Evolutionary conservation across 208 protist genomes (phyloP).

Genomic region (Wallacemonas sp.): DNA sequence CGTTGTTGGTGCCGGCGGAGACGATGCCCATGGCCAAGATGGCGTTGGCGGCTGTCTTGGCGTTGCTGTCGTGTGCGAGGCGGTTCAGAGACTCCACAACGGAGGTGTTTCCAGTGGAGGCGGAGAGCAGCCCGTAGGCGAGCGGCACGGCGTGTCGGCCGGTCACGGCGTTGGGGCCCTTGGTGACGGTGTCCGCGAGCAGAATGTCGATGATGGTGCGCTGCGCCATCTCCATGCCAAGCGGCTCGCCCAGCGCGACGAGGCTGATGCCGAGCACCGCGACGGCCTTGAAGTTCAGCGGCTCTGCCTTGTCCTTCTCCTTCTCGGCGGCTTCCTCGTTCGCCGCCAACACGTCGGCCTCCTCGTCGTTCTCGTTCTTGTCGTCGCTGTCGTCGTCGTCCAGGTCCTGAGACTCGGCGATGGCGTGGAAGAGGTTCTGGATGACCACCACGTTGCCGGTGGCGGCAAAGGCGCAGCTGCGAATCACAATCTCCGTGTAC

Average conservation of each 20-base stretch:
- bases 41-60: conserved; percentile 93
- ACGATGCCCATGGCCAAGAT: conserved; percentile 98
- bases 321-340: conserved; percentile 16
- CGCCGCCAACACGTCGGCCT: conserved; percentile 15
- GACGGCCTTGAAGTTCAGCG: conserved; percentile 91
- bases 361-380: conserved; percentile 23
- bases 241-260: conserved; percentile 97
- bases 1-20: conserved; percentile 98
- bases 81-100: conserved; percentile 98
- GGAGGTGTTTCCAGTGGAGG: conserved; percentile 95
- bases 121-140: conserved; percentile 96
- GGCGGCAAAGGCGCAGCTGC: conserved; percentile 98
- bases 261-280: conserved; percentile 98
- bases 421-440: conserved; percentile 95
- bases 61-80: conserved; percentile 97
- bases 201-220: conserved; percentile 97
- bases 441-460: conserved; percentile 99
- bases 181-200: conserved; percentile 87
- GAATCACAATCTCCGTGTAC: conserved; percentile 94
- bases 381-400: conserved; percentile 44
- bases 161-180: conserved; percentile 69
- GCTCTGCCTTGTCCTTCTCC: conserved; percentile 32
- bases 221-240: conserved; percentile 98
- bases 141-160: conserved; percentile 97
- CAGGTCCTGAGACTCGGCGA: conserved; percentile 90